These are phyloP conservation scores for Ceratorhiza oryzae-sativae DNA, from an alignment of 1,284 basidiomycete species.

Conservation along the genomic window DNA sequence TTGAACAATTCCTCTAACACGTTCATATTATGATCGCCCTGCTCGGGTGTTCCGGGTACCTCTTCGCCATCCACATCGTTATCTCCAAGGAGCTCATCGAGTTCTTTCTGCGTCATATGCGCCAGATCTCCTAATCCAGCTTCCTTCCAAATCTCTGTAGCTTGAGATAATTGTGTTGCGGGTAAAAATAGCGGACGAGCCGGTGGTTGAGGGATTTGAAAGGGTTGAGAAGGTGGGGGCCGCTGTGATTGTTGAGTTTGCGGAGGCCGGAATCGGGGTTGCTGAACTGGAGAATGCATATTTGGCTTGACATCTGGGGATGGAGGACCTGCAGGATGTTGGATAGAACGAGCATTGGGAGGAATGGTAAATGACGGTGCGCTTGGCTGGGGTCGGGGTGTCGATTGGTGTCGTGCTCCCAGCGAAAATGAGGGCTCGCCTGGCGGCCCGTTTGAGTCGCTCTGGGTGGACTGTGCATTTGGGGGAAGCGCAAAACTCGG, in stretches of 20 bases:
- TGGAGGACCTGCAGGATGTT: slow-evolving; percentile 20
- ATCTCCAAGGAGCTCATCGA: slow-evolving; percentile 53
- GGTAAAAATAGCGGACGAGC: slow-evolving; percentile 40
- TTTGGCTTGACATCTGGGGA: background rate
- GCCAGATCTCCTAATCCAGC: slow-evolving; percentile 41
- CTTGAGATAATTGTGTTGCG: slow-evolving; percentile 38
- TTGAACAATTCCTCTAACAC: slow-evolving; percentile 32
- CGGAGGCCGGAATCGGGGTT: slow-evolving; percentile 19
- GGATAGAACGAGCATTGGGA: slow-evolving; percentile 24
- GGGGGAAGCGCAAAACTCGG: slow-evolving; percentile 34
- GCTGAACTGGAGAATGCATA: slow-evolving; percentile 23
- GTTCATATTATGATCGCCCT: slow-evolving; percentile 9
- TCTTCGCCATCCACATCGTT: slow-evolving; percentile 41
- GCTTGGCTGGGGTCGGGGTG: slow-evolving; percentile 24
- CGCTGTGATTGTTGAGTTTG: slow-evolving; percentile 17
- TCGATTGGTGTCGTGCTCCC: slow-evolving; percentile 14
- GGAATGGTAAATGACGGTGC: slow-evolving; percentile 27
- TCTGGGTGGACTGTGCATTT: slow-evolving; percentile 17
- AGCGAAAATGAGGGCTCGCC: slow-evolving; percentile 17
- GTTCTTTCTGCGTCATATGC: slow-evolving; percentile 47
- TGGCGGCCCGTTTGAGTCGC: background rate
- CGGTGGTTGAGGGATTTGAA: slow-evolving; percentile 21
- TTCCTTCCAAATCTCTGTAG: slow-evolving; percentile 35
- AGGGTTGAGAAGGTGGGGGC: background rate
- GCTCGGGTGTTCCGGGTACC: slow-evolving; percentile 31